Base-by-base conservation (phyloP, 148 eudicot genomes). In the Camellia japonica region DNA sequence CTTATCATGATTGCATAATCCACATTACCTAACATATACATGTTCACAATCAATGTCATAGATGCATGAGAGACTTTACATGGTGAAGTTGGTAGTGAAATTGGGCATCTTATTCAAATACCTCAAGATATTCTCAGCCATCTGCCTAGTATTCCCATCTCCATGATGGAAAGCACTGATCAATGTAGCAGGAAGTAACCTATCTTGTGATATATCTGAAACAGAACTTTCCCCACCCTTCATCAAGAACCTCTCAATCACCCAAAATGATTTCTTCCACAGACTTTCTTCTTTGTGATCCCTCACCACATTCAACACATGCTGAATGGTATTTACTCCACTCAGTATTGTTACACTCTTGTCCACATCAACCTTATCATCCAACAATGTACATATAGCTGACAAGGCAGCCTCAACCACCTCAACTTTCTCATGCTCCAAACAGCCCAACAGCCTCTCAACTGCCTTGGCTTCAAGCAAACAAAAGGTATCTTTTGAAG, bases 81-180 rank as follows among this genome's bases (percentile, higher is more conserved):
- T 81, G 67, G 90, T 84, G 77, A 88, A 88, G 51, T 87, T 87
- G 56, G 84, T 75, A 11, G 87, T 83, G 72, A 78, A 73, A 76
- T 82, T 87, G 2, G 97, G 94, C 89, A 91, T 86, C 78, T 88
- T 88, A 66, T 92, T 87, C 78, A 94, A 83, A 80, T 84, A 86
- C 82, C 87, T 82, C 77, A 94, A 86, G 64, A 94, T 92, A 83
- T 85, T 94, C 78, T 94, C 97, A 5, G 98, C 97, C 87, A 87
- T 88, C 82, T 91, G 84, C 83, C 91, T 88, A 18, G 91, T 94
- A 47, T 80, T 84, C n/a, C 86, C 83, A 79, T 94, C 94, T 9
- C 97, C 93, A 58, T 91, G 94, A 79, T 90, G 93, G 73, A 90
- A 90, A 83, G 94, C 93, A 76, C 79, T 88, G 79, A 91, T 87